Evolutionary conservation across 2,329 filamentous ascomycete genomes (phyloP).

Genomic region (Epichloe elymi): DNA sequence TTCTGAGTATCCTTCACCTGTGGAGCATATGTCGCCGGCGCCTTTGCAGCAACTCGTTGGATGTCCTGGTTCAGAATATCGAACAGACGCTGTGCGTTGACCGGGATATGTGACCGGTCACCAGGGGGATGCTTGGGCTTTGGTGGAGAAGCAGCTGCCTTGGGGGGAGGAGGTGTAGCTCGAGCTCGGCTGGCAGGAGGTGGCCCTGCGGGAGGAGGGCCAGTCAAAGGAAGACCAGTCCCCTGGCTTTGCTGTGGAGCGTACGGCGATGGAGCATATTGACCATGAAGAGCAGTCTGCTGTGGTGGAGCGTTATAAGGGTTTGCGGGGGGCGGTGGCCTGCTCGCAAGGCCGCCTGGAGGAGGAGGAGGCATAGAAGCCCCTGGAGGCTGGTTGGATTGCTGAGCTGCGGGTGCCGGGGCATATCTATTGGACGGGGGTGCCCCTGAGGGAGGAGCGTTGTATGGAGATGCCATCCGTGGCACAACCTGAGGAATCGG

Average conservation of each 20-base stretch:
- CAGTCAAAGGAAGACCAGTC: slow-evolving; percentile 17
- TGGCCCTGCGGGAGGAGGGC: slow-evolving; percentile 24
- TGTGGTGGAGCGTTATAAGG: slow-evolving; percentile 32
- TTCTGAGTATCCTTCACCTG: slow-evolving; percentile 94
- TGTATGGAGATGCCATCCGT: slow-evolving; percentile 75
- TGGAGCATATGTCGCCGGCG: slow-evolving; percentile 71
- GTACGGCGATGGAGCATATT: slow-evolving; percentile 21
- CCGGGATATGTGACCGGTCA: slow-evolving; percentile 80
- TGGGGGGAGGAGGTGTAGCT: slow-evolving; percentile 33
- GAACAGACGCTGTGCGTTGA: slow-evolving; percentile 61
- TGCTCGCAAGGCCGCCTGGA: slow-evolving; percentile 20
- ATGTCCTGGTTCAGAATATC: slow-evolving; percentile 75
- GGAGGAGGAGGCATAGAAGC: slow-evolving; percentile 27
- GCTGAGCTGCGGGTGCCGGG: slow-evolving; percentile 47
- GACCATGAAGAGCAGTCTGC: slow-evolving; percentile 25
- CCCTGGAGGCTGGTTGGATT: slow-evolving; percentile 29
- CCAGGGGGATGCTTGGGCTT: slow-evolving; percentile 62
- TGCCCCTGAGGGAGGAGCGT: slow-evolving; percentile 56
- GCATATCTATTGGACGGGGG: slow-evolving; percentile 68
- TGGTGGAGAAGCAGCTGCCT: slow-evolving; percentile 35
- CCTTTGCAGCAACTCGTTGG: slow-evolving; percentile 74
- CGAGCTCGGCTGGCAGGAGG: slow-evolving; percentile 20
- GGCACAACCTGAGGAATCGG: slow-evolving; percentile 46
- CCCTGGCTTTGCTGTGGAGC: slow-evolving; percentile 31
- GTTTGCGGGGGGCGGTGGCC: slow-evolving; percentile 31